These are phyloP conservation scores for Obelidium mucronatum DNA, from an alignment of 192 early-diverging fungal species.

Conservation along the genomic window DNA sequence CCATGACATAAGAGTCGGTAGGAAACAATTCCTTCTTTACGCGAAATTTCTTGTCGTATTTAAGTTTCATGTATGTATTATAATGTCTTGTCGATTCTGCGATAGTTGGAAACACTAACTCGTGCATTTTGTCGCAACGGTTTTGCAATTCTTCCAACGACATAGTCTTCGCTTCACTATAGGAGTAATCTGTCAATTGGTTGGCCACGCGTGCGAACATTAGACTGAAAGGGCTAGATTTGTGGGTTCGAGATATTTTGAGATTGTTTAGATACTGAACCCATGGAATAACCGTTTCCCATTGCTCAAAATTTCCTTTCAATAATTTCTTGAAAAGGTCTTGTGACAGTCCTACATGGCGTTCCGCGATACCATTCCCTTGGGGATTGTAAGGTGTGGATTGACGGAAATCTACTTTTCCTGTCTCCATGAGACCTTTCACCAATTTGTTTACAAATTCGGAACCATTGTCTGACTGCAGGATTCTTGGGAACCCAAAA, in stretches of 20 bases:
- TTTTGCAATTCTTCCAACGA: background rate
- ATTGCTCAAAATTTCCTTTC: slow-evolving; percentile 19
- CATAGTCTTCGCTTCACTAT: background rate
- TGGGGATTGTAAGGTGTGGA: slow-evolving; percentile 50
- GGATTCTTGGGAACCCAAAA: slow-evolving; percentile 34
- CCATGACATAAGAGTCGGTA: slow-evolving; percentile 24
- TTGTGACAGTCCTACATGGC: slow-evolving; percentile 31
- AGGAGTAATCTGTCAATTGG: slow-evolving; percentile 35
- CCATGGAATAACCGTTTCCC: slow-evolving; percentile 45
- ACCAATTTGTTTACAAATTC: slow-evolving; percentile 53
- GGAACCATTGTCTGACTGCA: slow-evolving; percentile 50
- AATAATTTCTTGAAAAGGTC: slow-evolving; percentile 41
- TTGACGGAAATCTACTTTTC: slow-evolving; percentile 43
- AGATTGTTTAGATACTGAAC: slow-evolving; percentile 48
- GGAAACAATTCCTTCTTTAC: background rate
- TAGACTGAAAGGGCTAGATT: slow-evolving; percentile 48
- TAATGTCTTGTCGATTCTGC: background rate
- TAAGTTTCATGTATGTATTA: background rate
- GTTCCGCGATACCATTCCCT: slow-evolving; percentile 56
- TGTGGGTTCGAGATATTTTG: slow-evolving; percentile 27
- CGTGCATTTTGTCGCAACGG: slow-evolving; percentile 7
- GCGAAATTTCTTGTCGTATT: background rate
- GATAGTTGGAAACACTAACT: background rate
- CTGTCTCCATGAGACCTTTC: background rate
- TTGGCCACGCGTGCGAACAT: slow-evolving; percentile 53